phyloP scores from a whole-genome alignment of 768 basidiomycete species.

The Lactarius evosmus region DNA sequence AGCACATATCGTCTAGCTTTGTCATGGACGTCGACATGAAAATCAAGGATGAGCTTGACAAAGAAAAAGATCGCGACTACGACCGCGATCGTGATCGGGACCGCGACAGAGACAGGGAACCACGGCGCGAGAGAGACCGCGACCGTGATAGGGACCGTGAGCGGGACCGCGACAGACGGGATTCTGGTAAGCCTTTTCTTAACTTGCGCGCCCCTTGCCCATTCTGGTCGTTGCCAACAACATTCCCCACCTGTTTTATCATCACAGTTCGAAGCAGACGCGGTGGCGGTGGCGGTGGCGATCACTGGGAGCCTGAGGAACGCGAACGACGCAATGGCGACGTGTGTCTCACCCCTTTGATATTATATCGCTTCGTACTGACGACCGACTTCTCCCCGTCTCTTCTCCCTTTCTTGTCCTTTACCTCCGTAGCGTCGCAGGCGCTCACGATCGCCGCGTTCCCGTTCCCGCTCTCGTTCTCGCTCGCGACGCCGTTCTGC shows the following conservation, averaged over 20 bases:
- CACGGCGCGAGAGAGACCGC: conserved; percentile 48
- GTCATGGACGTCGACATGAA: conserved; percentile 82
- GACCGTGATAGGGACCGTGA: conserved; percentile 37
- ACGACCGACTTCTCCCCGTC: background rate
- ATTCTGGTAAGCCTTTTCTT: conserved; percentile 45
- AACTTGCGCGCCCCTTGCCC: conserved; percentile 10
- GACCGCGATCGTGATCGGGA: conserved; percentile 44
- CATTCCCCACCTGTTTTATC: conserved; percentile 29
- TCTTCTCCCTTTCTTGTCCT: background rate
- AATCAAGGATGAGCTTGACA: conserved; percentile 68
- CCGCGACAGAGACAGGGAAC: conserved; percentile 46
- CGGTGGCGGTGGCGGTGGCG: conserved; percentile 43
- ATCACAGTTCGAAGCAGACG: conserved; percentile 45
- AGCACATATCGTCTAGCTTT: background rate
- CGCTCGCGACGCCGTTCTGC: conserved; percentile 68
- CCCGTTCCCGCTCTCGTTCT: conserved; percentile 56
- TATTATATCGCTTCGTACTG: background rate
- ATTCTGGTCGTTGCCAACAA: conserved; percentile 11
- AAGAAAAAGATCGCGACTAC: conserved; percentile 50
- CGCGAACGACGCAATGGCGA: conserved; percentile 58
- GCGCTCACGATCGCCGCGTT: conserved; percentile 50
- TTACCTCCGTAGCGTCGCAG: conserved; percentile 19
- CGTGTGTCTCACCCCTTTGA: conserved; percentile 37
- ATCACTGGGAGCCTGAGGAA: conserved; percentile 86
- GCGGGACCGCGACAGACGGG: conserved; percentile 46